phyloP scores from a whole-genome alignment of 805 yeast genomes.

The Starmera caribaea region DNA sequence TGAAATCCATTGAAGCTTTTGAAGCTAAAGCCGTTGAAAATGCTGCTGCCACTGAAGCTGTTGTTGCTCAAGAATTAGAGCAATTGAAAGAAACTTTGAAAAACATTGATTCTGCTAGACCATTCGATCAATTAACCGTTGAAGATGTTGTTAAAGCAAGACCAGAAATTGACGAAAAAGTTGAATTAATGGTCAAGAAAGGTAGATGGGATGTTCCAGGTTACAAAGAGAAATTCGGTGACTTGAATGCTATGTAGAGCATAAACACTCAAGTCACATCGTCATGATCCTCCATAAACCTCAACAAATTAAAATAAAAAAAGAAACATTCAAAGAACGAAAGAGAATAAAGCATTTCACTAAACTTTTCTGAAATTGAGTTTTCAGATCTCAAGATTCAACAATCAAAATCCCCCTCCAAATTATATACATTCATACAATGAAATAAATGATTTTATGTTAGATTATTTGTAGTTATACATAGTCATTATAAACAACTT shows the following conservation, averaged over 20 bases:
- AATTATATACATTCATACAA: background rate
- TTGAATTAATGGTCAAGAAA: constrained; percentile 86
- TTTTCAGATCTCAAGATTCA: too few relatives aligned
- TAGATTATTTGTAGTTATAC: too few relatives aligned
- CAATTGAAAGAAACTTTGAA: constrained; percentile 81
- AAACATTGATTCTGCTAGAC: constrained; percentile 95
- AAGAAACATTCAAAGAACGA: background rate
- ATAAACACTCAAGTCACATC: too few relatives aligned
- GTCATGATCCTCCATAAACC: background rate
- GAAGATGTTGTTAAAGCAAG: constrained; percentile 92
- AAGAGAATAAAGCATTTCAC: too few relatives aligned
- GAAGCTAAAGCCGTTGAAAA: constrained; percentile 93
- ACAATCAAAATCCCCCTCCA: too few relatives aligned
- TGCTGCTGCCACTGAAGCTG: constrained; percentile 86
- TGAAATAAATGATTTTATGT: background rate
- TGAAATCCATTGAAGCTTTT: constrained; percentile 86
- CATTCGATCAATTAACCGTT: constrained; percentile 93
- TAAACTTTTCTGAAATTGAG: too few relatives aligned
- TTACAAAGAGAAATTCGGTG: constrained; percentile 97
- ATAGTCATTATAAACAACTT: too few relatives aligned
- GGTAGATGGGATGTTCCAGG: constrained; percentile 98
- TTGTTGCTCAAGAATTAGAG: constrained; percentile 77
- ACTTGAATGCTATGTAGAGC: constrained; percentile 75
- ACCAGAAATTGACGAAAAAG: constrained; percentile 97
- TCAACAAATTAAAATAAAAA: background rate